Percentiles rank a stretch among this genome's conserved stretches.
These are phyloP conservation scores for Telfairia occidentalis DNA, from an alignment of 331 rosid species.

Conservation along the genomic window DNA sequence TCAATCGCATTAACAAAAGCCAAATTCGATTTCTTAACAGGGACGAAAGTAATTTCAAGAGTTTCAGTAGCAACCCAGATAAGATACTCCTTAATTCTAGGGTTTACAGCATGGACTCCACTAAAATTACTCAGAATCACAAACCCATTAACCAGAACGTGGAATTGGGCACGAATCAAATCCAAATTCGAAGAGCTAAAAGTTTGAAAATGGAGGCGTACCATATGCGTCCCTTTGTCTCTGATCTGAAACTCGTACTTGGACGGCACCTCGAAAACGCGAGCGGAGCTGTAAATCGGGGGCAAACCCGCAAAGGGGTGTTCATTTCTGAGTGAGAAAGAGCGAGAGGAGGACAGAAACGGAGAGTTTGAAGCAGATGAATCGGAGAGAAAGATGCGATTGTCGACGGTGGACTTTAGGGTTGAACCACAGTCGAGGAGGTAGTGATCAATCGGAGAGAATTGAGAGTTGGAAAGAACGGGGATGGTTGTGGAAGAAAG, in stretches of 20 bases:
- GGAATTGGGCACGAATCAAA: slow-evolving; percentile 41
- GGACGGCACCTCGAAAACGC: slow-evolving; percentile 52
- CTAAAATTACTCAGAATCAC: slow-evolving; percentile 41
- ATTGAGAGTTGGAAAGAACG: slow-evolving; percentile 22
- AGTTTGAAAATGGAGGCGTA: slow-evolving; percentile 66
- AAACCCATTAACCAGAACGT: slow-evolving; percentile 44
- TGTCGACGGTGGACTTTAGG: slow-evolving; percentile 27
- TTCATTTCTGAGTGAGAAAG: slow-evolving; percentile 30
- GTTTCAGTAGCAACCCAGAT: slow-evolving; percentile 38
- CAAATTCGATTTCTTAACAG: slow-evolving; percentile 32
- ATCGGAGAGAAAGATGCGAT: slow-evolving; percentile 52
- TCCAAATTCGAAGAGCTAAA: slow-evolving; percentile 35
- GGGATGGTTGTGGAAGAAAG: slow-evolving; percentile 26
- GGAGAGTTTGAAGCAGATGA: slow-evolving; percentile 15
- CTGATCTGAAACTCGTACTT: slow-evolving; percentile 44
- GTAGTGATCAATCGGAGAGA: slow-evolving; percentile 64
- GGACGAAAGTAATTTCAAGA: slow-evolving; percentile 50
- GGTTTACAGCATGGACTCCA: slow-evolving; percentile 14
- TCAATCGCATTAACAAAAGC: slow-evolving; percentile 85
- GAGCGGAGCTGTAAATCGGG: slow-evolving; percentile 49
- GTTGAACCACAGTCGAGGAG: slow-evolving; percentile 77
- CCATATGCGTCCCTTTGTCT: slow-evolving; percentile 61
- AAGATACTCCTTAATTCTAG: slow-evolving; percentile 45
- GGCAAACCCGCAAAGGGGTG: slow-evolving; percentile 24
- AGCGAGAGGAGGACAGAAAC: slow-evolving; percentile 16